Base-by-base conservation (phyloP, 441 rosid species). In the Erysimum cheiri region DNA sequence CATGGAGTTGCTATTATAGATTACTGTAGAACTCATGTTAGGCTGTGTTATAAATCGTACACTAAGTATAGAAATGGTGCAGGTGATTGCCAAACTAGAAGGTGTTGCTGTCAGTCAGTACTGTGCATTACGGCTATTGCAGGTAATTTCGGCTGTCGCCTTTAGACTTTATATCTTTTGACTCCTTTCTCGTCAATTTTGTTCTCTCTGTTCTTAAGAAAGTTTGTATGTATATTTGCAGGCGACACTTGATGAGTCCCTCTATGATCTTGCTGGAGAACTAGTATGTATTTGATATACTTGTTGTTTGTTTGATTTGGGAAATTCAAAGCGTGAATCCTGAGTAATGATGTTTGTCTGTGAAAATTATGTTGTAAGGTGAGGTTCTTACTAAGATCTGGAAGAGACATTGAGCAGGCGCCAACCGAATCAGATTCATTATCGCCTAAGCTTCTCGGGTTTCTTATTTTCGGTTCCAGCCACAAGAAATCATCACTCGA, bases 211-310 rank as follows among this genome's bases (percentile, higher is more conserved):
- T 41, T 77, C 15, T 63, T 67, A 62, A 41, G 50, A 80, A 63
- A 48, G 29, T 57, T 46, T 63, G 67, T 26, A 49, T 64, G 60
- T 75, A 70, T 47, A 55, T 77, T 29, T 83, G 79, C 93, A 95
- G 98, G 98, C 97, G 58, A 95, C 98, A 57, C 98, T 95, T 50
- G 97, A 95, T 32, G 99, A 95, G 75, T 92, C 96, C 41, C 80
- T 95, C 55, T 95, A 95, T 80, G 99, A 95, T 81, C 99, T 95
- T 76, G 97, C 97, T 68, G 99, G 99, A 75, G 99, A 95, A 84
- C 86, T 95, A 90, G 99, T 95, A 88, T 67, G 29, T 32, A 49
- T 63, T 17, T 33, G 39, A 58, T 72, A 17, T 61, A 64, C 36
- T 28, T 70, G 56, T 59, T 68, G 26, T 55, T 19, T 76, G 64